Conservation (phyloP, 2,329 filamentous ascomycete species). For the Exophiala sideris region DNA sequence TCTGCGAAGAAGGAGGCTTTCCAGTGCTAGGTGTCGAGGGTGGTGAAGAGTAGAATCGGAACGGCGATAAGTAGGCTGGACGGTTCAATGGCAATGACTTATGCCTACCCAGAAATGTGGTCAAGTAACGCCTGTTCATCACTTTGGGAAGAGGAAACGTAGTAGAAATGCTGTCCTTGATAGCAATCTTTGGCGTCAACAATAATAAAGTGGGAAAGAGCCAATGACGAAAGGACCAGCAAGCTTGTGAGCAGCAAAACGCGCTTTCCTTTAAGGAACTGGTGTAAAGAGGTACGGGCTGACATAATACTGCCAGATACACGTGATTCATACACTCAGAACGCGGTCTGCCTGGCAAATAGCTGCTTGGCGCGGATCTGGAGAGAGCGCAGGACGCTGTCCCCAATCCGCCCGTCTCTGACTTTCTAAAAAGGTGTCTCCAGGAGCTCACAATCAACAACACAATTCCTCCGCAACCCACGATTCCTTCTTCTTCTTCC, state of each 20-base stretch:
- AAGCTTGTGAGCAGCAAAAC: neutral
- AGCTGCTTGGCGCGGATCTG: constrained; percentile 7
- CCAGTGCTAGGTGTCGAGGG: neutral
- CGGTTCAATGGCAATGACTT: constrained; percentile 1
- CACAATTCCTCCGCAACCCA: neutral
- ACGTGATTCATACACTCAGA: neutral
- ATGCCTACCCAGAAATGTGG: constrained; percentile 4
- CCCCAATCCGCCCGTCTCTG: constrained; percentile 7
- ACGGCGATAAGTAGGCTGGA: neutral
- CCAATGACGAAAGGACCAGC: constrained; percentile 8
- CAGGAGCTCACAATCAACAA: constrained; percentile 24
- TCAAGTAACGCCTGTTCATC: constrained; percentile 8
- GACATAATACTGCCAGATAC: neutral
- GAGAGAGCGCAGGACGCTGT: neutral
- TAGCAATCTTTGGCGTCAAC: too few relatives aligned
- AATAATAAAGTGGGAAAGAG: constrained; percentile 1
- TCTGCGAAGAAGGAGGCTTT: constrained; percentile 2
- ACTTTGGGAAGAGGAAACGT: constrained; percentile 9
- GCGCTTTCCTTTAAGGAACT: neutral
- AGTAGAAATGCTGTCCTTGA: neutral
- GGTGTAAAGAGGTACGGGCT: too few relatives aligned
- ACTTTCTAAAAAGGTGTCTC: constrained; percentile 23
- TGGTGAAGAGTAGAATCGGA: constrained; percentile 15
- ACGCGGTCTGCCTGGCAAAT: neutral
- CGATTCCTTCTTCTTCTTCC: constrained; percentile 7